Evolutionary conservation across 495 filamentous ascomycete species (phyloP), one percentile per base, ranked within the genome.

Genomic region (Lepraria neglecta): DNA sequence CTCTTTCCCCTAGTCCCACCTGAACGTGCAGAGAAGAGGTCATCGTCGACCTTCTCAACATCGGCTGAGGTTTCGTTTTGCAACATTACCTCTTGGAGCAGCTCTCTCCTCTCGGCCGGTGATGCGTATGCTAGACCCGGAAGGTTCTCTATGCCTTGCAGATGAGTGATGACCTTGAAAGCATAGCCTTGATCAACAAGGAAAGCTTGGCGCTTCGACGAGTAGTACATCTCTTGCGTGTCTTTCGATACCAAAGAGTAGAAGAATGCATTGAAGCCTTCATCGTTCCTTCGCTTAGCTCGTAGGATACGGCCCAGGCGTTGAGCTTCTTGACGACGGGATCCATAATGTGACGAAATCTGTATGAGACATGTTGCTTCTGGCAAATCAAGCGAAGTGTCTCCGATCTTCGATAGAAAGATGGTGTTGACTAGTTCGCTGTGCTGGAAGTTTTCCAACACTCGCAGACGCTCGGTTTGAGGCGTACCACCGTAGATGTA

Each of bases 211-310:
- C 94, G 85, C 75, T 97, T 97, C 44, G 89, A 88, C 6, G 94
- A 97, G 77, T 96, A 99, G 72, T 87, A 92, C 95, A 99, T 97
- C 75, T 99, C 94, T 56, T 90, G 83, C 2, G 94, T 99, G 72
- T 97, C 94, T 72, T 97, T 97, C 11, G 89, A 94, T 35, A 99
- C 94, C 5, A 99, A 80, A 0, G 90, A 94, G 75, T 99, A 99
- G 76, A 99, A 99, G 76, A 99, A 99, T 0, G 94, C 94, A 74
- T 99, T 99, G 76, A 99, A 99, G 21, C 95, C 95, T 73, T 97
- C 94, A 74, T 99, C 94, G 69, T 97, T 97, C 64, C 95, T 80
- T 38, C 94, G 86, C 73, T 99, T 99, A 24, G 94, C 94, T 69
- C 94, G 83, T 12, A 99, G 86, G 68, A 99, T 99, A 42, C 94